Base-by-base conservation (phyloP, 2,329 filamentous ascomycete genomes). In the Phialocephala subalpina region DNA sequence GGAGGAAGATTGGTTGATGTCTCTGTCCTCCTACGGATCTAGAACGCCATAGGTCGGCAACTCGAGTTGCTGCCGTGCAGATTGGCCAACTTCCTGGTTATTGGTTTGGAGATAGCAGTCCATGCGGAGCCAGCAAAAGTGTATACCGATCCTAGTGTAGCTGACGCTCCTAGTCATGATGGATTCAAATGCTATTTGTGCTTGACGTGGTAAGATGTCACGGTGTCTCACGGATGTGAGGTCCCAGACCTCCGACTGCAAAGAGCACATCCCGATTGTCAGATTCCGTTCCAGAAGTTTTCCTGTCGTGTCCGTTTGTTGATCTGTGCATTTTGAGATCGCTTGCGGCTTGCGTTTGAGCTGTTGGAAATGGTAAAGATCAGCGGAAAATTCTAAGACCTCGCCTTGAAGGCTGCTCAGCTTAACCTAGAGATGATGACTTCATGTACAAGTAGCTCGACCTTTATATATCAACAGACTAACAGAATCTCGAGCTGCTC, bases 311-410 rank as follows among this genome's bases (percentile, higher is more conserved):
- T 53, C 29, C 49, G 27, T 25, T 33, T 12, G 22, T 25, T 53
- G 49, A 53, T 53, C 49, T 53, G 49, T 53, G 49, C 49, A 25
- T 49, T 49, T 49, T 22, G 9, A 16, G 45, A 49, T 53, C 49
- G 16, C 27, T 25, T 29, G 45, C n/a, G 45, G 27, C 49, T 53
- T n/a, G 49, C 11, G 47, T 29, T 53, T 18, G 25, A 18, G 25
- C 7, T 22, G 20, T 22, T 22, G 45, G 3, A 49, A 12, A 6
- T 18, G 40, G 40, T n/a, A 42, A 42, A 18, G 25, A 53, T 18
- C 25, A 53, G 49, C 22, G 42, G 36, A 53, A 49, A 49, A 22
- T 2, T 22, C 20, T 49, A 25, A 2, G 45, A 49, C 4, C 45
- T 12, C 14, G 42, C 16, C 42, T 7, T 3, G 7, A n/a, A 45